Base-by-base conservation (phyloP, 2,329 filamentous ascomycete species). In the Curvularia verruculosa region DNA sequence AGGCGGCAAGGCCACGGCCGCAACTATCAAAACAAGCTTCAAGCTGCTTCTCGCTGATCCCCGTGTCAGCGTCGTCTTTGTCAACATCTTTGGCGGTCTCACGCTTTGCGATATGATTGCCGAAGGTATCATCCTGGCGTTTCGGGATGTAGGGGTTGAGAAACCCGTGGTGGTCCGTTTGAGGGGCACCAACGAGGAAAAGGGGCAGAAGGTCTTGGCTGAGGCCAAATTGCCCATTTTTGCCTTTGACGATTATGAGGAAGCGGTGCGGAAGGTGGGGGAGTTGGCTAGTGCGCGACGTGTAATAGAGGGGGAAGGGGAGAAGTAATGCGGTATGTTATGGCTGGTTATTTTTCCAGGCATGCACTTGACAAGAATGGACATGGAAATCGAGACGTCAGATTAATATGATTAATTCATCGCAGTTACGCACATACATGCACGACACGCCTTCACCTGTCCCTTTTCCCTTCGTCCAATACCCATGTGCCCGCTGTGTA, bases 101-200 rank as follows among this genome's bases (percentile, higher is more conserved):
- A 91, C 88, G 6, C 82, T 88, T 56, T 90, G 90, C 34, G 89
- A 92, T 64, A 92, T 93, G 89, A 93, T 93, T 73, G 90, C 90
- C 0, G 82, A 87, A 55, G 90, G 90, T 0, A 84, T 94, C 47
- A 80, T 93, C 24, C 69, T 90, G 64, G 90, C 90, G 1, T 92
- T 92, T 70, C 81, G 83, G 60, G 87, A 92, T 69, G 73, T 92
- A 52, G 79, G 85, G 8, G 83, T 89, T 67, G 81, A 78, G 59
- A 77, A 75, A 63, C 90, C 90, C 0, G 88, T 93, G 0, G 89
- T 93, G n/a, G 90, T 93, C 28, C 82, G 90, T 62, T 82, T 93
- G 60, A 81, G 89, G 59, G 90, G 90, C 7, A 92, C 89, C 13
- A 90, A 90, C 65, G 89, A 93, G 77, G 82, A 83, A 65, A 80